Evolutionary conservation across 495 filamentous ascomycete species (phyloP).

Genomic region (Cercophora samala): DNA sequence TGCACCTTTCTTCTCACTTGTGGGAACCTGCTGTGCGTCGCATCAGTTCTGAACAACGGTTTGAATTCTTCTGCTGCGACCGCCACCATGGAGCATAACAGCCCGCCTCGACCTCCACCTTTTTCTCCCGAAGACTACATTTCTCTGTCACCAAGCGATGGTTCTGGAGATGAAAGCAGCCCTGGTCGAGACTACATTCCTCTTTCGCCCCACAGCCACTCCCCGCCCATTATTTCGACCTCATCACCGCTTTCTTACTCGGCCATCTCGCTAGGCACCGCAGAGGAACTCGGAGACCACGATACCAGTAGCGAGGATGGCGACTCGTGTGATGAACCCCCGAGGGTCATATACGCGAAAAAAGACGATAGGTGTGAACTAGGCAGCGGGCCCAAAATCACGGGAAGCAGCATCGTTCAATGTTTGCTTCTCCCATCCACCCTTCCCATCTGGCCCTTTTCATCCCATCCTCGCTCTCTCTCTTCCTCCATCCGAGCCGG

Average conservation of each 20-base stretch:
- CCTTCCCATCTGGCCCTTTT: neutral
- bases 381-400: neutral
- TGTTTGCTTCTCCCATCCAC: neutral
- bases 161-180: neutral
- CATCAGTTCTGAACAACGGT: neutral
- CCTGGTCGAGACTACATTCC: neutral
- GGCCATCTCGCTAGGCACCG: slow-evolving; percentile 8
- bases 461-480: neutral
- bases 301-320: neutral
- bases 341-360: neutral
- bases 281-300: slow-evolving; percentile 11
- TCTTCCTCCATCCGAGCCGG: neutral
- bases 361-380: neutral
- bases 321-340: neutral
- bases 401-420: slow-evolving; percentile 1
- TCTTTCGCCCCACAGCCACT: neutral
- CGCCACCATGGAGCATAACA: neutral
- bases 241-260: neutral
- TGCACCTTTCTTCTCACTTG: slow-evolving; percentile 31
- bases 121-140: neutral
- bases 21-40: slow-evolving; percentile 30
- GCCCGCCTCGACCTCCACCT: neutral
- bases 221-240: neutral
- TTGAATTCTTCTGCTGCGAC: neutral
- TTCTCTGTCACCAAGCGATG: neutral